Evolutionary conservation across 257 asterid genomes (phyloP).

Genomic region (Osmanthus fragrans): DNA sequence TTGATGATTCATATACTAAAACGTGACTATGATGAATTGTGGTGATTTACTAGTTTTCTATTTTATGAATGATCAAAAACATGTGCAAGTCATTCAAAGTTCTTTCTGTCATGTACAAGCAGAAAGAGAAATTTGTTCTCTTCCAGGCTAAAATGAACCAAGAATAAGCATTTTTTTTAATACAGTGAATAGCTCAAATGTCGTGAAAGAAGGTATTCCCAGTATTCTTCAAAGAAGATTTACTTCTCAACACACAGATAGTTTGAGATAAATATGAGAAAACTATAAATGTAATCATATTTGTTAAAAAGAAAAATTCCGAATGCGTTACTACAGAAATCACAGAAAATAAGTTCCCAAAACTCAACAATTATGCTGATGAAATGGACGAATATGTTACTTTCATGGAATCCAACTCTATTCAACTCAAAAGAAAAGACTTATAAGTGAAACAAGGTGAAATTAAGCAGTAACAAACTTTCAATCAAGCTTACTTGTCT

Average conservation of each 20-base stretch:
- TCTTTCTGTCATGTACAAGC: background rate
- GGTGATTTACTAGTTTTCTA: background rate
- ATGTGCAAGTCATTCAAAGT: background rate
- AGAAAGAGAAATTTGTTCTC: background rate
- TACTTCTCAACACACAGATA: background rate
- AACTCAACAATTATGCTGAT: background rate
- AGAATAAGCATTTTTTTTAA: background rate
- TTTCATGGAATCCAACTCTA: background rate
- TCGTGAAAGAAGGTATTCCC: background rate
- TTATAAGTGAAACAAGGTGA: background rate
- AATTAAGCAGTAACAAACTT: background rate
- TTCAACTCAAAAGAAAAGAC: background rate
- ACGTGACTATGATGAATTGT: background rate
- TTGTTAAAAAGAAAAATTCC: background rate
- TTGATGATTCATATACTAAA: background rate
- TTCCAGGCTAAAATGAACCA: background rate
- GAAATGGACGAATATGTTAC: background rate
- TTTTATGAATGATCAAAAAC: background rate
- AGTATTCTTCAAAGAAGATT: background rate
- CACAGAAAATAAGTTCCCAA: background rate
- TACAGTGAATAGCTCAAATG: background rate
- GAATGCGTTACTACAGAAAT: background rate
- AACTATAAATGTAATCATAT: background rate
- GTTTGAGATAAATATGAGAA: background rate
- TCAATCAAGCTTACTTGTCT: background rate